A percentile compares a stretch with the other conserved stretches of the same genome.
Evolutionary conservation across 2,329 filamentous ascomycete genomes (phyloP).

Genomic region (Pseudopithomyces maydicus): DNA sequence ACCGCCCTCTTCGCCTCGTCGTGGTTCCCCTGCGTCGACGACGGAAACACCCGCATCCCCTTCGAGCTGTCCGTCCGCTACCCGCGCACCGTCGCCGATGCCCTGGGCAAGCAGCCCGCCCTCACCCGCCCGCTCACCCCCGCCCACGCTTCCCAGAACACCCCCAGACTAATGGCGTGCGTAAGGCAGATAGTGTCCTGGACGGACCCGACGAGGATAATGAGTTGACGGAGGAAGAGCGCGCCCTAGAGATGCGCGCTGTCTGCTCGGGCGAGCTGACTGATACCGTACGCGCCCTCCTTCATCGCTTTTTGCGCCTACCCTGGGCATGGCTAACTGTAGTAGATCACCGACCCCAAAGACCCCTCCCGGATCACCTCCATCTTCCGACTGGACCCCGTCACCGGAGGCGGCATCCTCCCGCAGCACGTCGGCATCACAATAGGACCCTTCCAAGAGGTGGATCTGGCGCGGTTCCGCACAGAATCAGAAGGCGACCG

Average conservation of each 20-base stretch:
- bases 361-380: slow-evolving; percentile 86
- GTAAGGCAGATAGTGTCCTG: slow-evolving; percentile 40
- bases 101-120: slow-evolving; percentile 48
- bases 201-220: slow-evolving; percentile 44
- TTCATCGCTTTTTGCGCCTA: not conserved
- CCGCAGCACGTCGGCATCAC: slow-evolving; percentile 93
- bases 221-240: slow-evolving; percentile 74
- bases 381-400: slow-evolving; percentile 72
- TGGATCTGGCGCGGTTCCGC: slow-evolving; percentile 86
- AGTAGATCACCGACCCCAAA: slow-evolving; percentile 67
- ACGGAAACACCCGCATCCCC: slow-evolving; percentile 76
- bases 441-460: slow-evolving; percentile 91
- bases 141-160: slow-evolving; percentile 14
- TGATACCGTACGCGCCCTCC: slow-evolving; percentile 64
- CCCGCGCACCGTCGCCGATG: slow-evolving; percentile 84
- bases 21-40: slow-evolving; percentile 92
- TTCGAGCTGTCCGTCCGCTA: slow-evolving; percentile 91
- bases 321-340: slow-evolving; percentile 15
- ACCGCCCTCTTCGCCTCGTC: slow-evolving; percentile 80
- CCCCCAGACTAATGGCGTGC: slow-evolving; percentile 24
- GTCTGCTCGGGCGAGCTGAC: slow-evolving; percentile 89
- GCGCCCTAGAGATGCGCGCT: slow-evolving; percentile 84
- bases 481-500: slow-evolving; percentile 91
- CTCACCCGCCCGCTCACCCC: slow-evolving; percentile 15
- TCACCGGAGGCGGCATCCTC: slow-evolving; percentile 61